Evolutionary conservation across 768 basidiomycete species (phyloP).

Genomic region (Pulveroboletus ravenelii): DNA sequence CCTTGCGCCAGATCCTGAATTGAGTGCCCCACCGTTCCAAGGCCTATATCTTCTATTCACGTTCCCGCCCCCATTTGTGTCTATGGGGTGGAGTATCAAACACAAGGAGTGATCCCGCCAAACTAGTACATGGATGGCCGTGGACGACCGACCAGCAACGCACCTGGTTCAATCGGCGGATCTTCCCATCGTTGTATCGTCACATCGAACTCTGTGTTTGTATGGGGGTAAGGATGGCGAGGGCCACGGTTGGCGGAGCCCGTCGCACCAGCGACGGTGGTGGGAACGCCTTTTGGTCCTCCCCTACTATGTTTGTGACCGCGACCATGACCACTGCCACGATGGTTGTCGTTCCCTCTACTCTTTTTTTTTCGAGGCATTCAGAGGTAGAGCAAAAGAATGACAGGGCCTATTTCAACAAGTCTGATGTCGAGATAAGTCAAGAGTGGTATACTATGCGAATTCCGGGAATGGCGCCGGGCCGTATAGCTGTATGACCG

Average conservation of each 20-base stretch:
- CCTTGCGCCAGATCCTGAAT: slow-evolving; percentile 10
- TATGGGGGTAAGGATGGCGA: slow-evolving; percentile 17
- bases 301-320: slow-evolving; percentile 21
- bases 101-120: neutral
- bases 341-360: slow-evolving; percentile 13
- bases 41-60: neutral
- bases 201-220: slow-evolving; percentile 20
- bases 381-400: neutral
- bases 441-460: neutral
- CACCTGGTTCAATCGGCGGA: slow-evolving; percentile 4
- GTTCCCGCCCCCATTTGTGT: neutral
- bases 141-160: slow-evolving; percentile 8
- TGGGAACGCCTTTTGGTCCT: neutral
- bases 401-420: neutral
- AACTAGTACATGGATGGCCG: neutral
- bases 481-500: neutral
- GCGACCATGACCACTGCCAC: slow-evolving; percentile 20
- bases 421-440: neutral
- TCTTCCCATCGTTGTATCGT: slow-evolving; percentile 23
- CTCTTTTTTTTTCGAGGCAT: slow-evolving; percentile 21
- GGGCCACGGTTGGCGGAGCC: neutral
- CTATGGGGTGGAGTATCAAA: slow-evolving; percentile 7
- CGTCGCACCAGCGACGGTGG: neutral
- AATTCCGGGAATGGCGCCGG: neutral
- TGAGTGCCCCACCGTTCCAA: slow-evolving; percentile 7